Evolutionary conservation across 805 yeast species (phyloP), one percentile per base, ranked within the genome.

Genomic region (Wickerhamomyces queroliae): DNA sequence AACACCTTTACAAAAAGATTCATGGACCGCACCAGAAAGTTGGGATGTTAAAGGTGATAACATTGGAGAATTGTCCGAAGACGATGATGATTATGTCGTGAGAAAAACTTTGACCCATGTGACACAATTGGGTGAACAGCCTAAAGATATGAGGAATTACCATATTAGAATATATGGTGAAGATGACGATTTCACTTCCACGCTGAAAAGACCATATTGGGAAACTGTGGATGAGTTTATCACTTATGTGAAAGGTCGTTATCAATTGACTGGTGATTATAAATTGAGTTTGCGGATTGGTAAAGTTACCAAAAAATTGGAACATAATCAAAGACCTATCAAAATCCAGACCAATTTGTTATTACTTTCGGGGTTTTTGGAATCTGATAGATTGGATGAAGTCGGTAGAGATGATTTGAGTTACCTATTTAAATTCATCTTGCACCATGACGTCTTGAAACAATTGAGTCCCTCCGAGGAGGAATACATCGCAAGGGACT

Each of bases 341-440:
- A 72, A 78, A 42, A 79, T 86, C 40, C 96, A 89, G 59, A 72
- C 82, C 50, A 82, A 83, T 34, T 61, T 89, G 36, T 59, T 90
- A 22, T 64, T 81, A 41, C 63, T 86, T 30, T 81, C 86, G 53
- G 98, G 97, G 5, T 90, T 83, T 53, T 72, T 75, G 4, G 84
- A 80, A 35, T 69, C 75, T n/a, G 96, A 90, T 55, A 78, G 80
- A 38, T 63, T 88, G 37, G 81, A 79, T 46, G 83, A 79, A 37
- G 71, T 89, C 43, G 96, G 95, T 24, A 70, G 95, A 44, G 89
- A 84, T 41, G 97, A 90, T 60, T 61, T 89, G 45, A 80, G 89
- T 36, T 87, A 80, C 52, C 67, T 90, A 32, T 86, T 89, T 62
- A 84, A 87, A 48, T 88, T 90, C 57, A 79, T 82, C 23, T 73